Base-by-base conservation (phyloP, 1,139 yeast genomes). In the Citeromyces siamensis region DNA sequence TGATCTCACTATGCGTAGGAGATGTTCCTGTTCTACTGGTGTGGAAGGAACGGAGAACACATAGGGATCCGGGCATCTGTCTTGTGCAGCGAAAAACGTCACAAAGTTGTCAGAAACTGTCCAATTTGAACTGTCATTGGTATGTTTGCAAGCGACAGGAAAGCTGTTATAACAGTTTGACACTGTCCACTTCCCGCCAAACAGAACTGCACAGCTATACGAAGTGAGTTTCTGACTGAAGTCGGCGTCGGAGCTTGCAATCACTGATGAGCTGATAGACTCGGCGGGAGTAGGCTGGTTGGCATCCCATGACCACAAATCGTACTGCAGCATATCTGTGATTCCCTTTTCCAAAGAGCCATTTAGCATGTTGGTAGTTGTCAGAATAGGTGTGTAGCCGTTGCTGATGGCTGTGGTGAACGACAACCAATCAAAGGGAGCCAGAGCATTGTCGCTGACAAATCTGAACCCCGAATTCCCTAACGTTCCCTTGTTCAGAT, bases 281-380 rank as follows among this genome's bases (percentile, higher is more conserved):
- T 33, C 43, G 8, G 43, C 36, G 16, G 43, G 35, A 19, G 37
- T 32, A 4, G 88, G 90, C 46, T 78, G 72, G 5, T 64, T 62
- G 1, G 63, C 57, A 2, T 65, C 68, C 94, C 94, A 83, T 4
- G 84, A 67, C 95, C 95, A 85, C 23, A 74, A 56, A 0, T 71
- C 58, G 10, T 52, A 40, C 19, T 58, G 53, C 12, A 68, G 43
- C 17, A 59, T 42, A 0, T 26, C 17, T 14, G 8, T 26, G 3
- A 9, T 17, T 6, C 31, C 16, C 3, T 7, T 13, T 3, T 14
- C 17, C 17, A 26, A 9, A 12, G 6, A 13, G 6, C 31, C 31
- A 5, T 26, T 26, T 7, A 26, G 47, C 2, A 44, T 40, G n/a
- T 64, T 46, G 1, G 59, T 39, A 6, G 67, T 56, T 42, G 65